Evolutionary conservation across 306 rosid genomes (phyloP).

Genomic region (Hippophae rhamnoides): DNA sequence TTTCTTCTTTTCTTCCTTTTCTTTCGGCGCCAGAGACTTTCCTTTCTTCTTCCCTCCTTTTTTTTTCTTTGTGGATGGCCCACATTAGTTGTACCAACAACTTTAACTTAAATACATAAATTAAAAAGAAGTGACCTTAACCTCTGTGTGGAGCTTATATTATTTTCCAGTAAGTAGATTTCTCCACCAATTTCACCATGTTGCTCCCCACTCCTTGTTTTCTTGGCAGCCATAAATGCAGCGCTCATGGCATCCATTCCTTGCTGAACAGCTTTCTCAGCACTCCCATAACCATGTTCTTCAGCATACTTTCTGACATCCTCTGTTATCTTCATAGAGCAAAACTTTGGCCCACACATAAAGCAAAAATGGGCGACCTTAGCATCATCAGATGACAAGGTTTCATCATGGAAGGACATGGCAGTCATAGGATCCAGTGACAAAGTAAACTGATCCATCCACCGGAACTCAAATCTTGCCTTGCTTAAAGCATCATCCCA

Average conservation of each 20-base stretch:
- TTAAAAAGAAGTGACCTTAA: constrained; percentile 31
- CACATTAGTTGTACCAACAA: no score
- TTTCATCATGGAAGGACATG: constrained; percentile 96
- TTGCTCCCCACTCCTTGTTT: constrained; percentile 89
- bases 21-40: no score
- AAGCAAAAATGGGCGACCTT: constrained; percentile 99
- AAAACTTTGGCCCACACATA: constrained; percentile 98
- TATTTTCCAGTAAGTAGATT: constrained; percentile 83
- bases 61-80: no score
- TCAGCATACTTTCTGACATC: constrained; percentile 96
- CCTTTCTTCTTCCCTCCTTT: no score
- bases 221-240: constrained; percentile 75
- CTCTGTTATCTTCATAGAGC: constrained; percentile 98
- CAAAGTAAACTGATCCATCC: constrained; percentile 97
- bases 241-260: constrained; percentile 99
- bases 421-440: constrained; percentile 99
- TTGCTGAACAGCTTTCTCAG: constrained; percentile 71
- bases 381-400: constrained; percentile 87
- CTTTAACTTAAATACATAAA: not conserved
- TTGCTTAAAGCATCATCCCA: constrained; percentile 96
- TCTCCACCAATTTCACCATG: constrained; percentile 99
- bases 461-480: constrained; percentile 91
- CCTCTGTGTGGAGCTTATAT: constrained; percentile 44
- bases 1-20: no score
- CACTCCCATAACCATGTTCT: constrained; percentile 85